These are phyloP conservation scores for Venturia aucupariae DNA, from an alignment of 2,329 filamentous ascomycete species.

Conservation along the genomic window DNA sequence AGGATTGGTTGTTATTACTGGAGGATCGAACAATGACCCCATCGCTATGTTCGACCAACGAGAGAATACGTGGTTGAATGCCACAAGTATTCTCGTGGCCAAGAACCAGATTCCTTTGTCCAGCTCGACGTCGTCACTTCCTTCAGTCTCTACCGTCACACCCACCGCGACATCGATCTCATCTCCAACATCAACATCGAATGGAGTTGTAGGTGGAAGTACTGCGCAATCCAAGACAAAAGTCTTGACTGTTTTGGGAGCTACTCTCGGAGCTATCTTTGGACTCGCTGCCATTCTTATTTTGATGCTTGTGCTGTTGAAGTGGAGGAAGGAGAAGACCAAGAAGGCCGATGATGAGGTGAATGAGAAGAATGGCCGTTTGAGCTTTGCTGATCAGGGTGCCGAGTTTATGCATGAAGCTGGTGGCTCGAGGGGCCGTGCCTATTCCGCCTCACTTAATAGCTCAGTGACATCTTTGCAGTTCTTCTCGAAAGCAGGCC, in stretches of 20 bases:
- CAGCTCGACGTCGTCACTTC: constrained; percentile 23
- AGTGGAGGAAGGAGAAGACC: constrained; percentile 50
- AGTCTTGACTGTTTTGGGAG: constrained; percentile 60
- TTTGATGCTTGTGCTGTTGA: constrained; percentile 59
- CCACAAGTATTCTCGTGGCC: constrained; percentile 51
- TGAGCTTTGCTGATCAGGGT: constrained; percentile 44
- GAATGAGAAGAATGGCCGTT: constrained; percentile 33
- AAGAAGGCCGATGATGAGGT: constrained; percentile 51
- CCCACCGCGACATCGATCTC: constrained; percentile 26
- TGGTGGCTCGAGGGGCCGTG: constrained; percentile 30
- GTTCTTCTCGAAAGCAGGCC: constrained; percentile 19
- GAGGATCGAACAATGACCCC: constrained; percentile 58
- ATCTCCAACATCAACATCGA: constrained; percentile 28
- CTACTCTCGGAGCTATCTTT: constrained; percentile 71
- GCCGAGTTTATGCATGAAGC: constrained; percentile 44
- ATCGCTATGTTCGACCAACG: constrained; percentile 69
- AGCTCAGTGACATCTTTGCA: constrained; percentile 35
- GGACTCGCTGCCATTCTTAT: constrained; percentile 64
- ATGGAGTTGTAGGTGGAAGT: constrained; percentile 26
- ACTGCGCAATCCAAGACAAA: constrained; percentile 33
- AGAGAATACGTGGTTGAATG: constrained; percentile 70
- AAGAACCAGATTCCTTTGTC: constrained; percentile 27
- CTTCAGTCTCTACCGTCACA: constrained; percentile 18
- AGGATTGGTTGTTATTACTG: constrained; percentile 68
- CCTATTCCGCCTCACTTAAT: constrained; percentile 21